phyloP scores from a whole-genome alignment of 2,329 filamentous ascomycete genomes.

The Aspergillus sojae region DNA sequence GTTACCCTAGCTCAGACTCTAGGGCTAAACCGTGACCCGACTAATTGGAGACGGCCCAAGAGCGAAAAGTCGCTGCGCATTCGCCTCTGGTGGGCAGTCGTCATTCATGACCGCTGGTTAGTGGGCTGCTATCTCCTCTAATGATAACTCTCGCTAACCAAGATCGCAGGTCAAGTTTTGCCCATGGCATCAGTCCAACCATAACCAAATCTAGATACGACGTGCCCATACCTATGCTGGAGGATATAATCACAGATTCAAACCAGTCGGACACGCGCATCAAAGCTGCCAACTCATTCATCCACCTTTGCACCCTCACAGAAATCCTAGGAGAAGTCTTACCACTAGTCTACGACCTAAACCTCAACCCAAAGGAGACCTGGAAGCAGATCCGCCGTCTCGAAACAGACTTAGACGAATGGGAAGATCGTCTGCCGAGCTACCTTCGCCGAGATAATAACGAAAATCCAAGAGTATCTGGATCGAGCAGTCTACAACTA shows the following conservation, averaged over 20 bases:
- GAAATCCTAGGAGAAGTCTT: constrained; percentile 40
- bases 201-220: constrained; percentile 50
- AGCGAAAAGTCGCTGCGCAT: constrained; percentile 55
- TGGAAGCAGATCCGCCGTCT: constrained; percentile 30
- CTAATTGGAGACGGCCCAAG: constrained; percentile 53
- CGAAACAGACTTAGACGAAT: constrained; percentile 44
- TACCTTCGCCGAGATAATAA: constrained; percentile 31
- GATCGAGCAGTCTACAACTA: constrained; percentile 53
- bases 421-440: constrained; percentile 42
- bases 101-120: constrained; percentile 57
- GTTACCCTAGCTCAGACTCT: constrained; percentile 56
- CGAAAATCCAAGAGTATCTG: constrained; percentile 42
- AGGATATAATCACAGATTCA: constrained; percentile 11
- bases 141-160: background rate
- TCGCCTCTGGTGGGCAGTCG: constrained; percentile 58
- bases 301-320: constrained; percentile 44
- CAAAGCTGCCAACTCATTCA: constrained; percentile 8
- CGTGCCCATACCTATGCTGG: constrained; percentile 43
- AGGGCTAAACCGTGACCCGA: constrained; percentile 57
- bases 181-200: constrained; percentile 55
- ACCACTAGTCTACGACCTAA: constrained; percentile 31
- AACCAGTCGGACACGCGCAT: constrained; percentile 18
- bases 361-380: constrained; percentile 26
- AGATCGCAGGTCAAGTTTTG: constrained; percentile 50
- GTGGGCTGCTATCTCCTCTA: background rate